phyloP scores from a whole-genome alignment of 805 yeast species.

The Suhomyces canberraensis region DNA sequence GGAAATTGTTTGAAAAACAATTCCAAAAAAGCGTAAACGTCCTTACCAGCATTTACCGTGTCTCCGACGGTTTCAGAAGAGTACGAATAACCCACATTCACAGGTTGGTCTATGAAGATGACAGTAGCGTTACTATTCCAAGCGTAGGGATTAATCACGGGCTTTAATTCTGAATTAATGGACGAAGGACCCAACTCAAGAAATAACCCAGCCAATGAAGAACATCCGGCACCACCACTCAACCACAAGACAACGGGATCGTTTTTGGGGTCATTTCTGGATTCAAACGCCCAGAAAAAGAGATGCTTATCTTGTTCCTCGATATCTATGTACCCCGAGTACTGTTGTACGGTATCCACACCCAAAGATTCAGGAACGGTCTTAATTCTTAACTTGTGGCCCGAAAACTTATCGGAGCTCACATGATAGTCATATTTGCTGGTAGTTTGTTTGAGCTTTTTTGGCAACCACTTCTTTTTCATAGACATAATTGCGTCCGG shows the following conservation, averaged over 20 bases:
- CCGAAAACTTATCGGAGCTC: conserved; percentile 36
- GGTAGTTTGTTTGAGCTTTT: conserved; percentile 16
- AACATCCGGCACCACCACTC: conserved; percentile 33
- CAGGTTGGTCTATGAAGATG: conserved; percentile 25
- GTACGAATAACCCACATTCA: conserved; percentile 21
- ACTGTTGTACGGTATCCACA: conserved; percentile 36
- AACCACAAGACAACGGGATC: conserved; percentile 33
- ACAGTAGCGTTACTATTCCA: conserved; percentile 29
- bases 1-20: conserved; percentile 23
- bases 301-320: conserved; percentile 29
- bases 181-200: conserved; percentile 29
- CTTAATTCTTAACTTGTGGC: conserved; percentile 60
- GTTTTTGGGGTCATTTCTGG: conserved; percentile 28
- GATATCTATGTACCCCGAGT: conserved; percentile 38
- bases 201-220: conserved; percentile 25
- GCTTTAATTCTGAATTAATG: conserved; percentile 19
- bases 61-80: conserved; percentile 10
- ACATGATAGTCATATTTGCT: conserved; percentile 37
- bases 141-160: conserved; percentile 24
- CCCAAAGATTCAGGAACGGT: conserved; percentile 33
- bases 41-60: conserved; percentile 18
- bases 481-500: conserved; percentile 54
- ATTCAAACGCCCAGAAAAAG: conserved; percentile 30
- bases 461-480: conserved; percentile 50
- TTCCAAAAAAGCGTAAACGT: conserved; percentile 20